These are phyloP conservation scores for Neurospora terricola DNA, from an alignment of 495 filamentous ascomycete species.

Conservation along the genomic window DNA sequence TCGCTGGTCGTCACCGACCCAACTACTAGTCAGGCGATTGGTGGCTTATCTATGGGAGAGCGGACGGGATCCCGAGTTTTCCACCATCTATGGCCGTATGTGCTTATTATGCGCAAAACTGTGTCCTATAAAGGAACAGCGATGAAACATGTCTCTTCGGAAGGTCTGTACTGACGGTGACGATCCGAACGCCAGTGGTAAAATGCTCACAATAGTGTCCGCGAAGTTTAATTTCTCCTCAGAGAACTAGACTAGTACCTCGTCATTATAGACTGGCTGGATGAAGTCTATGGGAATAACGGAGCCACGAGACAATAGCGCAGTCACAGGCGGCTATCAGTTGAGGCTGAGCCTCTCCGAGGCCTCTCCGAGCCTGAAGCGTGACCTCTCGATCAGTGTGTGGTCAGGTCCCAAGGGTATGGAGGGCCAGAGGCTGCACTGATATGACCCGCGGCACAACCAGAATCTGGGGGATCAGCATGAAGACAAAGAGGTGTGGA, in stretches of 20 bases:
- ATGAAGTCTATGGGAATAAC: background rate
- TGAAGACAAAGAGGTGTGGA: background rate
- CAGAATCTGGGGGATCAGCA: background rate
- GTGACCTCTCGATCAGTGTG: background rate
- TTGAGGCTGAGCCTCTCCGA: background rate
- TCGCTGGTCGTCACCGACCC: too few relatives aligned
- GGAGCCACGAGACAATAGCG: background rate
- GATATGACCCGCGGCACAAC: background rate
- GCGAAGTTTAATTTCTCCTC: too few relatives aligned
- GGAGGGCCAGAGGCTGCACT: background rate
- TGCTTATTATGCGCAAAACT: background rate
- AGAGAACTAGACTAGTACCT: too few relatives aligned
- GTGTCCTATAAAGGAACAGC: too few relatives aligned
- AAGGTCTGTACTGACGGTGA: too few relatives aligned
- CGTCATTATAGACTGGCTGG: background rate
- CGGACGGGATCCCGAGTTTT: background rate
- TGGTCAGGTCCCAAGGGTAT: background rate
- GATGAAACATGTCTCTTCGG: too few relatives aligned
- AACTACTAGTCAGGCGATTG: too few relatives aligned
- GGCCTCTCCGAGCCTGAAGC: background rate
- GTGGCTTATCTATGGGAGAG: background rate
- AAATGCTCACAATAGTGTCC: too few relatives aligned
- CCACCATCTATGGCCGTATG: background rate
- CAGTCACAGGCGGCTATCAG: background rate
- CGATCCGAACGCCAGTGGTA: too few relatives aligned